Evolutionary conservation across 1,284 basidiomycete species (phyloP).

Genomic region (Moesziomyces sp.): DNA sequence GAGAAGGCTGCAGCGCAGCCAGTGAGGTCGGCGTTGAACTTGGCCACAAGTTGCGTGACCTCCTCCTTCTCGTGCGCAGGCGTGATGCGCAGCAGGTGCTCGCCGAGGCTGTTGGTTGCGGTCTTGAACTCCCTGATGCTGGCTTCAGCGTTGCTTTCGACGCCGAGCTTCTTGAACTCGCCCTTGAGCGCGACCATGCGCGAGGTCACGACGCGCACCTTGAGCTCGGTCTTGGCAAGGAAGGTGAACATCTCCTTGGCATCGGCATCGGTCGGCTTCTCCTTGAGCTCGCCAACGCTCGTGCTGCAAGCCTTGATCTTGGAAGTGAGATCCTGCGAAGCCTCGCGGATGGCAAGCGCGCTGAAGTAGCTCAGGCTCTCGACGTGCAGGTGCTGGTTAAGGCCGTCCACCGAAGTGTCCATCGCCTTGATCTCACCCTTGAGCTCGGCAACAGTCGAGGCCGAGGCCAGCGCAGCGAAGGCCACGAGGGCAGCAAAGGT

Average conservation of each 20-base stretch:
- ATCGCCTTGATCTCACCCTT: slow-evolving; percentile 13
- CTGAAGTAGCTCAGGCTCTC: slow-evolving; percentile 5
- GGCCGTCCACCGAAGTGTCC: slow-evolving; percentile 5
- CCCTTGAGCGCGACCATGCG: slow-evolving; percentile 13
- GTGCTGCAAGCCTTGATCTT: slow-evolving; percentile 4
- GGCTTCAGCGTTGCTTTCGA: neutral
- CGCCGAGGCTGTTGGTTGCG: slow-evolving; percentile 2
- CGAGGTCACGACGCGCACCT: slow-evolving; percentile 1
- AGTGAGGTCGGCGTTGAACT: slow-evolving; percentile 9
- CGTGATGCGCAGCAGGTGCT: slow-evolving; percentile 12
- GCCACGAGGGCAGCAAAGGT: slow-evolving; percentile 10
- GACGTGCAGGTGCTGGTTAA: slow-evolving; percentile 8
- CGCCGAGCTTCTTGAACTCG: slow-evolving; percentile 20
- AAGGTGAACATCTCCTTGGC: slow-evolving; percentile 8
- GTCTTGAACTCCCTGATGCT: slow-evolving; percentile 12
- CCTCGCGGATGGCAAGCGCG: slow-evolving; percentile 5
- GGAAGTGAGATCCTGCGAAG: slow-evolving; percentile 9
- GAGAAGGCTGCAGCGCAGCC: slow-evolving; percentile 4
- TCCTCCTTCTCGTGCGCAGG: slow-evolving; percentile 6
- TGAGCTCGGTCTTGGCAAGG: slow-evolving; percentile 15
- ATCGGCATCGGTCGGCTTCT: slow-evolving; percentile 6
- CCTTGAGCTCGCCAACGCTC: neutral
- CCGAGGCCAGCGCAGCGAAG: slow-evolving; percentile 5
- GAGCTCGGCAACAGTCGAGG: slow-evolving; percentile 13
- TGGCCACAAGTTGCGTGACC: slow-evolving; percentile 1